phyloP scores from a whole-genome alignment of 352 stramenopile genomes.

The Phytophthora europaea region DNA sequence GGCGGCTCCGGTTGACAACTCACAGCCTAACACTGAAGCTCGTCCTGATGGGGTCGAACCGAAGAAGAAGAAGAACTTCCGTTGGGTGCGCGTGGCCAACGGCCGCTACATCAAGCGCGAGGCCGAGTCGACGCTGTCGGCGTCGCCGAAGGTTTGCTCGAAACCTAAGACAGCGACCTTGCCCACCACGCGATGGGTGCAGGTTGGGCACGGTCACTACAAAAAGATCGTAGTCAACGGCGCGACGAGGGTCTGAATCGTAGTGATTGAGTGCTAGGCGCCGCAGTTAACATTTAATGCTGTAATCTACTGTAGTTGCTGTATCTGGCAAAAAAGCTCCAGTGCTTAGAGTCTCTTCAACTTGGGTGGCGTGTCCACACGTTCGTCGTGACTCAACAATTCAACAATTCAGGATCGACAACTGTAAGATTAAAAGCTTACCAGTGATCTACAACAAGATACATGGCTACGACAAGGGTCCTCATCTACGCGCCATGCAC shows the following conservation, averaged over 20 bases:
- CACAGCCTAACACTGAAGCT: too few species aligned
- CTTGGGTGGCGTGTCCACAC: background rate
- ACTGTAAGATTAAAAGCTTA: background rate
- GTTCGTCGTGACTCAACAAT: background rate
- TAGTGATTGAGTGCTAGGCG: background rate
- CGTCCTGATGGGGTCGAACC: background rate
- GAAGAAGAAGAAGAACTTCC: background rate
- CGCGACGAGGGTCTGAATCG: background rate
- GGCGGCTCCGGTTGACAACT: background rate
- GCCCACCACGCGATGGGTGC: slow-evolving; percentile 22
- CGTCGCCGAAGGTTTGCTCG: background rate
- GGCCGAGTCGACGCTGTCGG: background rate
- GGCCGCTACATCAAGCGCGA: slow-evolving; percentile 26
- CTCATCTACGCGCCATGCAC: slow-evolving; percentile 20
- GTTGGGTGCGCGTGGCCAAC: slow-evolving; percentile 30
- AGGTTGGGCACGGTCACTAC: slow-evolving; percentile 31
- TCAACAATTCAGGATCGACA: background rate
- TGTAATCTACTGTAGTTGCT: background rate
- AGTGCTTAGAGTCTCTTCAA: background rate
- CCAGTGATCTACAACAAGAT: background rate
- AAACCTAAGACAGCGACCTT: background rate
- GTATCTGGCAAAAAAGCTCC: background rate
- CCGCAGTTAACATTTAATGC: background rate
- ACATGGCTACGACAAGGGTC: background rate
- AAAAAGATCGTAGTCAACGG: slow-evolving; percentile 24